These are phyloP conservation scores for Mucuna pruriens DNA, from an alignment of 306 rosid species.

Conservation along the genomic window DNA sequence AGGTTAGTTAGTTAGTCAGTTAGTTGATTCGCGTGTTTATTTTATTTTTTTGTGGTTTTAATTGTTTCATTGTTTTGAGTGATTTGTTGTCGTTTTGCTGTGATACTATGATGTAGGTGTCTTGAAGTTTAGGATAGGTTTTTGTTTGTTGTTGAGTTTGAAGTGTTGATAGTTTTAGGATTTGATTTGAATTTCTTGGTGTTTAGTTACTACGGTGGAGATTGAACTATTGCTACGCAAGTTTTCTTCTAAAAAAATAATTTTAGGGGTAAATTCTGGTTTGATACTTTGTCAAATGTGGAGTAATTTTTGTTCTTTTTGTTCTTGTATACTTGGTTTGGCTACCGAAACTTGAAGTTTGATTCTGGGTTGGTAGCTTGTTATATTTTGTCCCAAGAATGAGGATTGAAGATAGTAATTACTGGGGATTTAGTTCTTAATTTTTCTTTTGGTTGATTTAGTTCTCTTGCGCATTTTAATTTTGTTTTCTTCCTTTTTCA, in stretches of 20 bases:
- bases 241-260: background rate
- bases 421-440: background rate
- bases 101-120: background rate
- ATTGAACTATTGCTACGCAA: background rate
- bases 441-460: background rate
- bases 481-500: no score
- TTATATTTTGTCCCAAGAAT: slow-evolving; percentile 14
- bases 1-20: slow-evolving; percentile 58
- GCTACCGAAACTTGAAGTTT: slow-evolving; percentile 1
- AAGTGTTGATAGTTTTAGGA: background rate
- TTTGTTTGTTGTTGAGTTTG: background rate
- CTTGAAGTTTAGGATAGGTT: background rate
- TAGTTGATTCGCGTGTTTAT: background rate
- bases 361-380: slow-evolving; percentile 26
- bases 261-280: background rate
- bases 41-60: background rate
- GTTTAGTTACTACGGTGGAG: slow-evolving; percentile 6
- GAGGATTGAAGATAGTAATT: background rate
- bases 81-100: background rate
- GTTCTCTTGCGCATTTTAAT: no score
- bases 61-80: background rate
- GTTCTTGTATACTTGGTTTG: background rate
- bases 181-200: slow-evolving; percentile 25
- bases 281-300: background rate
- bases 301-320: background rate